Evolutionary conservation across 2,329 filamentous ascomycete genomes (phyloP).

Genomic region (Bipolaris oryzae): DNA sequence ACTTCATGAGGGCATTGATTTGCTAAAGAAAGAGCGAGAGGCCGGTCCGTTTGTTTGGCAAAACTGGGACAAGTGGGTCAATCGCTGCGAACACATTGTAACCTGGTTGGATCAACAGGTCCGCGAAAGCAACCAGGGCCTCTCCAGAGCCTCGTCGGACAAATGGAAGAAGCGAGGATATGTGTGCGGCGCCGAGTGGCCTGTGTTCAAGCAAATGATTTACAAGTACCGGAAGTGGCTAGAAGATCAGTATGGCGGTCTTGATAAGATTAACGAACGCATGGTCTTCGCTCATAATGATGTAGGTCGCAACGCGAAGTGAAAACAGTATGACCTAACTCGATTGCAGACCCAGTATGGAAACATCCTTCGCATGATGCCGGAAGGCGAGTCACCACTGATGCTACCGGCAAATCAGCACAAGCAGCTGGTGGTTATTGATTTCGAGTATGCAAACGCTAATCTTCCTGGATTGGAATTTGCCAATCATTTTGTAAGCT

Average conservation of each 20-base stretch:
- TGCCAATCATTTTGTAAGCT: constrained; percentile 86
- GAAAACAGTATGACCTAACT: constrained; percentile 14
- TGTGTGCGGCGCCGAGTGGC: constrained; percentile 85
- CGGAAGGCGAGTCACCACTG: constrained; percentile 76
- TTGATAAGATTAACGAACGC: constrained; percentile 69
- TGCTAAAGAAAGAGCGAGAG: constrained; percentile 77
- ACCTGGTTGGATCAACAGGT: constrained; percentile 68
- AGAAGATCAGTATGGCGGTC: constrained; percentile 71
- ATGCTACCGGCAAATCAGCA: constrained; percentile 90
- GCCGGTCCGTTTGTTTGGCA: constrained; percentile 83
- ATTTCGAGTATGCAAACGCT: constrained; percentile 95
- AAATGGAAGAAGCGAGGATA: constrained; percentile 73
- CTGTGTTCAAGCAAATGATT: constrained; percentile 73
- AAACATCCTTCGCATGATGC: constrained; percentile 84
- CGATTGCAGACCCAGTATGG: constrained; percentile 86
- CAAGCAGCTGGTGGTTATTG: constrained; percentile 95
- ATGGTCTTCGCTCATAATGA: constrained; percentile 98
- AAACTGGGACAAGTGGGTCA: constrained; percentile 94
- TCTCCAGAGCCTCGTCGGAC: constrained; percentile 51
- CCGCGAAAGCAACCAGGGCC: constrained; percentile 36
- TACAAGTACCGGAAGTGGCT: constrained; percentile 79
- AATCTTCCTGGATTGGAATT: constrained; percentile 89
- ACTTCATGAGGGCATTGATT: constrained; percentile 88
- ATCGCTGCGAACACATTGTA: constrained; percentile 66
- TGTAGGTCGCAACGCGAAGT: constrained; percentile 59